Conservation (phyloP, 441 rosid genomes). For the Erysimum pusillum region DNA sequence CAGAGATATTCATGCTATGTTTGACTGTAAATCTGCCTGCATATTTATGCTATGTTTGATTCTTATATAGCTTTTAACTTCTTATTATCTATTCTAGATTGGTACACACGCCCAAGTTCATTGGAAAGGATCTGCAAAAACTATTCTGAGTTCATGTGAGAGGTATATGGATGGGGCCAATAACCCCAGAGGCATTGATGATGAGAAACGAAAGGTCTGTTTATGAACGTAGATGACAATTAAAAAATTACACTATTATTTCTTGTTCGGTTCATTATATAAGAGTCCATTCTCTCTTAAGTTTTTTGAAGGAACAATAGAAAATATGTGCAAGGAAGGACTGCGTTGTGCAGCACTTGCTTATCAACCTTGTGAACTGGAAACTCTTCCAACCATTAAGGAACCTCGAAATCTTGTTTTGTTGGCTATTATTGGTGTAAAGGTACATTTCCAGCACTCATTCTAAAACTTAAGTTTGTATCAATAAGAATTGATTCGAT, state of each 20-base stretch:
- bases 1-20: no score
- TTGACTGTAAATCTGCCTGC: slow-evolving; percentile 2
- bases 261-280: not conserved
- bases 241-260: slow-evolving; percentile 1
- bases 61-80: not conserved
- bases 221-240: not conserved
- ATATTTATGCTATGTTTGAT: slow-evolving; percentile 9
- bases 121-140: slow-evolving; percentile 98
- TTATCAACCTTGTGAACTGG: slow-evolving; percentile 60
- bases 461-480: slow-evolving; percentile 5
- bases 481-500: not conserved
- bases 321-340: slow-evolving; percentile 74
- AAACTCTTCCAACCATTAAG: slow-evolving; percentile 63
- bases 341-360: slow-evolving; percentile 92
- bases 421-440: slow-evolving; percentile 88
- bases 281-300: not conserved
- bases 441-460: slow-evolving; percentile 55
- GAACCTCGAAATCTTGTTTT: slow-evolving; percentile 68
- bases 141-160: slow-evolving; percentile 71
- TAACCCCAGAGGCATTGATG: slow-evolving; percentile 56
- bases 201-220: slow-evolving; percentile 56
- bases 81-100: slow-evolving; percentile 46
- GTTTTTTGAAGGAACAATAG: slow-evolving; percentile 44
- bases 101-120: slow-evolving; percentile 69
- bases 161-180: slow-evolving; percentile 67